phyloP scores from a whole-genome alignment of 352 stramenopile species.

The Albugo laibachii region DNA sequence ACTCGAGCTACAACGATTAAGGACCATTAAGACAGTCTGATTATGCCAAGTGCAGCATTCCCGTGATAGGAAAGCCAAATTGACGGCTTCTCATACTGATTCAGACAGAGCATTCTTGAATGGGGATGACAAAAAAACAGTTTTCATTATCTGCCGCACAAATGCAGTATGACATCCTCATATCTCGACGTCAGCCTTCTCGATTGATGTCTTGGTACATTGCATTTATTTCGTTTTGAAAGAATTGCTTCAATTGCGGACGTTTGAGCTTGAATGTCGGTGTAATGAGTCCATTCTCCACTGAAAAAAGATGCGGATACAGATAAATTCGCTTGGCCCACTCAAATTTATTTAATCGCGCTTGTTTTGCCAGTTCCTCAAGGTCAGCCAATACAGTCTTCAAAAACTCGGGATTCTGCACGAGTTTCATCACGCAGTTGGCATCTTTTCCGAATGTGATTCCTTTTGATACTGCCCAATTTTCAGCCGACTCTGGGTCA shows the following conservation, averaged over 20 bases:
- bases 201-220: slow-evolving; percentile 17
- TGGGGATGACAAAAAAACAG: too few relatives aligned
- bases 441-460: slow-evolving; percentile 4
- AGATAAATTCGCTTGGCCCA: slow-evolving; percentile 81
- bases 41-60: too few relatives aligned
- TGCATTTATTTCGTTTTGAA: slow-evolving; percentile 45
- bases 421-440: slow-evolving; percentile 28
- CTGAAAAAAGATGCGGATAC: slow-evolving; percentile 76
- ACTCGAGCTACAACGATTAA: too few relatives aligned
- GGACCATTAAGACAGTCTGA: too few relatives aligned
- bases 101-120: too few relatives aligned
- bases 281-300: slow-evolving; percentile 91
- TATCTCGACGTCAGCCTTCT: background rate
- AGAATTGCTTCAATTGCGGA: slow-evolving; percentile 27
- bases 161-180: too few relatives aligned
- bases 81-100: too few relatives aligned
- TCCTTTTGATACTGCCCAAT: slow-evolving; percentile 15
- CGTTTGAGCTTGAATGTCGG: slow-evolving; percentile 95
- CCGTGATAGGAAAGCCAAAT: too few relatives aligned
- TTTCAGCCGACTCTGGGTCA: slow-evolving; percentile 20
- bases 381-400: slow-evolving; percentile 21
- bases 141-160: too few relatives aligned
- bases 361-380: slow-evolving; percentile 19
- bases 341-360: slow-evolving; percentile 85
- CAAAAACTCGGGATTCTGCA: slow-evolving; percentile 16